A percentile compares a stretch with the other conserved stretches of the same genome.
Evolutionary conservation across 352 stramenopile genomes (phyloP).

Genomic region (Paralagenidium karlingii): DNA sequence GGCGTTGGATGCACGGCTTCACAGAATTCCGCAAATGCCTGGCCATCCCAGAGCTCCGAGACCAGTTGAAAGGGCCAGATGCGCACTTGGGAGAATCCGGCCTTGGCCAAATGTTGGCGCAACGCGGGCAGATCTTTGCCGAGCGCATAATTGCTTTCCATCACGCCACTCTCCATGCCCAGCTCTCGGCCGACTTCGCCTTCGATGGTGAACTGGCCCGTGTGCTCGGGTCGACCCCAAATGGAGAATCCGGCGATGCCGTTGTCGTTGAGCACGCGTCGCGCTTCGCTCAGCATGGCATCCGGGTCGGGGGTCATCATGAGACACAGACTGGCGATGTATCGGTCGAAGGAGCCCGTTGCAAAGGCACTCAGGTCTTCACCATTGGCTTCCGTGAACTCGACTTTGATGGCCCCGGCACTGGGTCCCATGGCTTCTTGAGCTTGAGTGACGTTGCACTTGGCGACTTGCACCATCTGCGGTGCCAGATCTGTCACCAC

Average conservation of each 20-base stretch:
- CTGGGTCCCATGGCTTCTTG: neutral
- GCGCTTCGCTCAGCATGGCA: slow-evolving; percentile 26
- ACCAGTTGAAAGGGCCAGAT: slow-evolving; percentile 41
- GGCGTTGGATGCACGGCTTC: slow-evolving; percentile 11
- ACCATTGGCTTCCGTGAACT: slow-evolving; percentile 20
- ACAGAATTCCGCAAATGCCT: slow-evolving; percentile 25
- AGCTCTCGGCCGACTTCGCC: slow-evolving; percentile 14
- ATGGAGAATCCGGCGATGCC: slow-evolving; percentile 41
- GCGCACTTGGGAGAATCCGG: slow-evolving; percentile 19
- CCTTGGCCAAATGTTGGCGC: slow-evolving; percentile 11
- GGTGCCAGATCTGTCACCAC: slow-evolving; percentile 28
- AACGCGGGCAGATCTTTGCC: slow-evolving; percentile 26
- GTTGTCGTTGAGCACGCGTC: slow-evolving; percentile 19
- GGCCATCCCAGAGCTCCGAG: slow-evolving; percentile 29
- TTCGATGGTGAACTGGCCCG: slow-evolving; percentile 20
- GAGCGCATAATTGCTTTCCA: slow-evolving; percentile 29
- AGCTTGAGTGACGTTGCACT: slow-evolving; percentile 19
- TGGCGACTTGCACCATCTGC: slow-evolving; percentile 22
- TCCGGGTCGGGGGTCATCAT: slow-evolving; percentile 32
- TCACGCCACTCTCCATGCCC: slow-evolving; percentile 10
- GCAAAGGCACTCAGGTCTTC: slow-evolving; percentile 22
- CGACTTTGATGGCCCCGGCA: slow-evolving; percentile 12
- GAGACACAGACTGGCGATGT: slow-evolving; percentile 33
- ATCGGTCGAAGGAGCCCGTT: slow-evolving; percentile 23
- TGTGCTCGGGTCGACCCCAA: slow-evolving; percentile 31